These are phyloP conservation scores for Aspergillus quadricinctus DNA, from an alignment of 2,329 filamentous ascomycete genomes.

Conservation along the genomic window DNA sequence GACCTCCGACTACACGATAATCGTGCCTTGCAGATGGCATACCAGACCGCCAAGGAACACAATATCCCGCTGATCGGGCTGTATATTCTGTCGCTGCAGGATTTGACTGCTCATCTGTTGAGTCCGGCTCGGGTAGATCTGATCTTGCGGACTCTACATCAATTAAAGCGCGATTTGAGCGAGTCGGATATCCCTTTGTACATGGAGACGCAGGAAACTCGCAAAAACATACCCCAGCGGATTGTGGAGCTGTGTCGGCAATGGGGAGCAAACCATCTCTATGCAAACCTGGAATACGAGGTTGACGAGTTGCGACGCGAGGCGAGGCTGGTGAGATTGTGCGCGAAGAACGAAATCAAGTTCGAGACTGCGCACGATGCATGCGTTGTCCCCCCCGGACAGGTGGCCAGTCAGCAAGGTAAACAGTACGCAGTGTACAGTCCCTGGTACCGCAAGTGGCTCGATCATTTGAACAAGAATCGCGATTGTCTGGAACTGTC, in stretches of 20 bases:
- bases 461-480: conserved; percentile 66
- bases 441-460: conserved; percentile 77
- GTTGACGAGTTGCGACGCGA: conserved; percentile 84
- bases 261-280: conserved; percentile 73
- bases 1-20: conserved; percentile 75
- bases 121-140: conserved; percentile 74
- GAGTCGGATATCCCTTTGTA: conserved; percentile 73
- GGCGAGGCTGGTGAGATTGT: conserved; percentile 57
- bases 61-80: conserved; percentile 69
- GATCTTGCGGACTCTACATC: conserved; percentile 64
- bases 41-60: conserved; percentile 60
- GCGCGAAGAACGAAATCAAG: conserved; percentile 60
- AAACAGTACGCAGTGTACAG: conserved; percentile 80
- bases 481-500: conserved; percentile 61
- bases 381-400: conserved; percentile 73
- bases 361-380: conserved; percentile 76
- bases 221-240: conserved; percentile 57
- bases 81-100: conserved; percentile 77
- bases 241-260: conserved; percentile 62
- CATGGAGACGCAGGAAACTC: conserved; percentile 65
- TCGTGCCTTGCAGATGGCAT: conserved; percentile 63
- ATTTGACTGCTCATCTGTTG: conserved; percentile 75
- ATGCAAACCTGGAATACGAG: conserved; percentile 84
- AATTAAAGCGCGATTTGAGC: conserved; percentile 63
- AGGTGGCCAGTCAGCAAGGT: conserved; percentile 61